These are phyloP conservation scores for Kockovaella imperatae DNA, from an alignment of 768 basidiomycete species.

Conservation along the genomic window DNA sequence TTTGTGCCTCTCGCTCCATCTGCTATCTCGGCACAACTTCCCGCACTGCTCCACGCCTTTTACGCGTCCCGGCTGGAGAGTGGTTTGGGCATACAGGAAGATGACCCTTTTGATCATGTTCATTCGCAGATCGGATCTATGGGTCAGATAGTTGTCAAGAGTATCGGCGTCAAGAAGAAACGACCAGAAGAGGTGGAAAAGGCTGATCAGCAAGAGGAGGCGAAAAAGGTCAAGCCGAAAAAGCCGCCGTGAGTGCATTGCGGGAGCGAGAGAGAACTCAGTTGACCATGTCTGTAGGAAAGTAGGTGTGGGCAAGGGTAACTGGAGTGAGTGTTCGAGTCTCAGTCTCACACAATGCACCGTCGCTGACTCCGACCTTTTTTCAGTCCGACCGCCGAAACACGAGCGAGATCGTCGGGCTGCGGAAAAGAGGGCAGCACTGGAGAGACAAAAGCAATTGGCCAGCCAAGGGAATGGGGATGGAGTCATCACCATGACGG, in stretches of 20 bases:
- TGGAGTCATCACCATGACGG: not conserved
- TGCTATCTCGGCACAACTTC: slow-evolving; percentile 67
- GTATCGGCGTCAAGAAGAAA: slow-evolving; percentile 13
- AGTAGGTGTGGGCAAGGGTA: slow-evolving; percentile 36
- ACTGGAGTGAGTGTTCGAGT: slow-evolving; percentile 33
- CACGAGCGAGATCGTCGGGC: slow-evolving; percentile 23
- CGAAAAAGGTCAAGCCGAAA: slow-evolving; percentile 22
- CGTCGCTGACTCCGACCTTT: slow-evolving; percentile 8
- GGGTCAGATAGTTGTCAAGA: slow-evolving; percentile 34
- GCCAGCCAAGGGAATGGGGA: no score
- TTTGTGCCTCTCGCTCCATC: slow-evolving; percentile 63
- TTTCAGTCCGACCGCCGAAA: slow-evolving; percentile 34
- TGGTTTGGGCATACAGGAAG: slow-evolving; percentile 24
- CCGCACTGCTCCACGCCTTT: slow-evolving; percentile 67
- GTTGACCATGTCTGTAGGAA: not conserved
- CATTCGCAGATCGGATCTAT: slow-evolving; percentile 30
- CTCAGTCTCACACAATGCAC: not conserved
- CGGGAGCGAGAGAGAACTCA: not conserved
- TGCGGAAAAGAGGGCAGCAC: slow-evolving; percentile 16
- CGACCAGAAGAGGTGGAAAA: not conserved
- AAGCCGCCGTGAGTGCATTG: slow-evolving; percentile 25
- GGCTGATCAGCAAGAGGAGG: slow-evolving; percentile 1
- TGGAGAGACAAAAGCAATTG: not conserved
- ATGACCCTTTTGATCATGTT: slow-evolving; percentile 29
- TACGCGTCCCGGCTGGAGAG: slow-evolving; percentile 47